Evolutionary conservation across 352 stramenopile species (phyloP).

Genomic region (Thalassiosira ordinaria): DNA sequence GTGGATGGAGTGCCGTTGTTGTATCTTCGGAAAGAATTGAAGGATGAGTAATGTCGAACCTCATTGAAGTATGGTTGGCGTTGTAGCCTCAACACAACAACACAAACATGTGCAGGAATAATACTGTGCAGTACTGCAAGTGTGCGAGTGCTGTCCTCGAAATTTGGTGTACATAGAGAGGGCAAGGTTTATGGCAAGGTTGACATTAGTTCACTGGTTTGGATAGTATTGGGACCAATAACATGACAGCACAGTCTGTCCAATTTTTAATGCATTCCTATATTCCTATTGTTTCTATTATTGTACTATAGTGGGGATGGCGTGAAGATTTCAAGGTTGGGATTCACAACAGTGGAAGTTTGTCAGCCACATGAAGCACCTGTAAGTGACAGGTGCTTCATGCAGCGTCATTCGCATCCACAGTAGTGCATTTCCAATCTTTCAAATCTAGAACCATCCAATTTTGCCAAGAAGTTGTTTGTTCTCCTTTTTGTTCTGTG

Average conservation of each 20-base stretch:
- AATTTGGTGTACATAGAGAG: too few relatives aligned
- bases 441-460: slow-evolving; percentile 28
- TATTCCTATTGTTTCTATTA: too few relatives aligned
- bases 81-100: too few relatives aligned
- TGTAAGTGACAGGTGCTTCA: slow-evolving; percentile 9
- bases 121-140: too few relatives aligned
- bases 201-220: too few relatives aligned
- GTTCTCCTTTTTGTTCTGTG: slow-evolving; percentile 31
- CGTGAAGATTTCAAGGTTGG: background rate
- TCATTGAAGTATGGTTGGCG: background rate
- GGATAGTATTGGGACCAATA: too few relatives aligned
- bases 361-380: slow-evolving; percentile 29
- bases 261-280: too few relatives aligned
- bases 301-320: too few relatives aligned
- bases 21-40: slow-evolving; percentile 57
- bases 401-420: slow-evolving; percentile 46
- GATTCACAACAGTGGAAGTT: slow-evolving; percentile 19
- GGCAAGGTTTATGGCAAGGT: too few relatives aligned
- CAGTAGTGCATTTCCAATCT: background rate
- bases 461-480: slow-evolving; percentile 10
- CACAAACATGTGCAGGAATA: too few relatives aligned
- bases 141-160: too few relatives aligned
- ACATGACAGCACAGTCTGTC: too few relatives aligned
- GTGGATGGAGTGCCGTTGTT: slow-evolving; percentile 66
- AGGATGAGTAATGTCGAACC: background rate